These are phyloP conservation scores for Chaetothyriales sp. DNA, from an alignment of 2,329 filamentous ascomycete species.

Conservation along the genomic window DNA sequence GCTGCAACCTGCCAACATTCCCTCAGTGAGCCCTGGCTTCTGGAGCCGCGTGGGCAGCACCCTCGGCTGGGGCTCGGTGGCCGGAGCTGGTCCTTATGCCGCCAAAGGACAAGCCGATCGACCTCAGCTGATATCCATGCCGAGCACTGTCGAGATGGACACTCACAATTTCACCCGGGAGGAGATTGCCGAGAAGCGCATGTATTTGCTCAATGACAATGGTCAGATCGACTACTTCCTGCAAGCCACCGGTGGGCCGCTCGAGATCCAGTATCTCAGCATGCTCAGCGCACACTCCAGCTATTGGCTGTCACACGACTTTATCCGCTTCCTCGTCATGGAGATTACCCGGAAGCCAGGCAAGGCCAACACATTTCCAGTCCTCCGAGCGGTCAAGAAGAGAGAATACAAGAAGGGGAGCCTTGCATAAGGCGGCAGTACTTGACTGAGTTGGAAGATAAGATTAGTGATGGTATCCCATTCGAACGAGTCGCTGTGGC, in stretches of 20 bases:
- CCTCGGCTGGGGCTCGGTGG: conserved; percentile 44
- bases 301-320: conserved; percentile 80
- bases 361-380: conserved; percentile 41
- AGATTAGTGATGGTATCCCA: no score
- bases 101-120: conserved; percentile 1
- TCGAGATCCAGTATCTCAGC: conserved; percentile 92
- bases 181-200: conserved; percentile 80
- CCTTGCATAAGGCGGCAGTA: conserved; percentile 3
- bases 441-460: no score
- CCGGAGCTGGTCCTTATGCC: conserved; percentile 44
- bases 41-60: conserved; percentile 51
- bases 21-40: conserved; percentile 54
- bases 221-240: conserved; percentile 89
- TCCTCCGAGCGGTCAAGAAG: conserved; percentile 42
- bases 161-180: conserved; percentile 90
- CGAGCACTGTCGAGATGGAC: conserved; percentile 75
- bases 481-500: no score
- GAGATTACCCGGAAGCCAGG: conserved; percentile 70
- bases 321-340: conserved; percentile 77
- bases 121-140: conserved; percentile 51
- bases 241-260: conserved; percentile 65
- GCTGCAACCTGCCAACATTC: conserved; percentile 66
- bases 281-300: conserved; percentile 93
- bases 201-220: conserved; percentile 83
- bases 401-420: conserved; percentile 35